These are phyloP conservation scores for Backusella circina DNA, from an alignment of 192 early-diverging fungal species.

Conservation along the genomic window DNA sequence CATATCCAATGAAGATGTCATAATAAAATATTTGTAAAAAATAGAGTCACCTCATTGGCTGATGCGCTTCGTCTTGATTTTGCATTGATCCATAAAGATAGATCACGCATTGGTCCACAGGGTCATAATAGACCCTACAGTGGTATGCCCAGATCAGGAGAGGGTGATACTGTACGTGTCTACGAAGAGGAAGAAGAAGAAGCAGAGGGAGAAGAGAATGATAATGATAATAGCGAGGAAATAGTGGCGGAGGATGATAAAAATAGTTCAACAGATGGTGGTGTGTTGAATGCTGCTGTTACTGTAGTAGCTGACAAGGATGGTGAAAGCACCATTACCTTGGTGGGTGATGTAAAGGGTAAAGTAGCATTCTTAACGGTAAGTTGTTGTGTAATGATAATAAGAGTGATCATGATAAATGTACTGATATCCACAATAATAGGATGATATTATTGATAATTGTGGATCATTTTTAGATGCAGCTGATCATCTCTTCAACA, in stretches of 20 bases:
- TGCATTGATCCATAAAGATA: constrained; percentile 92
- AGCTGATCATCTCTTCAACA: constrained; percentile 82
- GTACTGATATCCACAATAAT: neutral
- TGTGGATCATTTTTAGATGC: constrained; percentile 87
- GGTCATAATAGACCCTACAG: constrained; percentile 30
- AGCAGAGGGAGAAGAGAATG: neutral
- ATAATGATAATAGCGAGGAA: constrained; percentile 4
- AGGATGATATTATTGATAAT: constrained; percentile 94
- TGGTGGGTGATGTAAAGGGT: constrained; percentile 91
- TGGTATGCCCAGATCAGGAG: constrained; percentile 23
- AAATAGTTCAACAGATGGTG: neutral
- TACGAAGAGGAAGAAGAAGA: constrained; percentile 8
- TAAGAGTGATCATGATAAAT: neutral
- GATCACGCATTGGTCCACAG: constrained; percentile 45
- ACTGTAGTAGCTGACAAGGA: constrained; percentile 30
- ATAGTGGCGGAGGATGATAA: neutral
- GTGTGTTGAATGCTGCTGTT: constrained; percentile 29
- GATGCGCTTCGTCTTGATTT: constrained; percentile 90
- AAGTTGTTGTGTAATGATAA: constrained; percentile 1
- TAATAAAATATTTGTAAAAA: neutral
- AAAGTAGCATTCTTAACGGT: constrained; percentile 83
- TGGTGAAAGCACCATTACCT: constrained; percentile 40
- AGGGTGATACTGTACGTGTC: constrained; percentile 3
- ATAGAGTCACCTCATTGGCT: constrained; percentile 81
- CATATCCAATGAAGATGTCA: neutral